Evolutionary conservation across 179 eudicot genomes (phyloP), one percentile per base, ranked within the genome.

Genomic region (Gypsophila paniculata): DNA sequence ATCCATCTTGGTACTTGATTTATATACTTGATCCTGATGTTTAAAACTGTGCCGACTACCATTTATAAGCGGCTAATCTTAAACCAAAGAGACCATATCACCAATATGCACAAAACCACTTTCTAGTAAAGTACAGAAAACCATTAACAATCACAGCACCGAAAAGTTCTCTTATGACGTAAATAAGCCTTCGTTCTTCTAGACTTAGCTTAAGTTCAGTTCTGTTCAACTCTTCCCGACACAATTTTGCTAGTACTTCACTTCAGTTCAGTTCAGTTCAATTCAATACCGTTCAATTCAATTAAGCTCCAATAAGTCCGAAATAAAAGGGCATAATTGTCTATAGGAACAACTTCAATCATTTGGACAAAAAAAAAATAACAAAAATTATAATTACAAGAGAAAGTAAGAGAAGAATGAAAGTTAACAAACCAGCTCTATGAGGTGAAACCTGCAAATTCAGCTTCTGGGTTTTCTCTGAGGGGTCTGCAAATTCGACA

Each of bases 361-460:
- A 52, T 15, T 17, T 15, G 19, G 21, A 22, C 19, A 4, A 52
- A 55, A 57, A 4, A 52, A 55, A 57, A 21, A 1, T 19, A 57
- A 57, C 19, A 57, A 19, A 5, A 19, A 57, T 22, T 1, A 57
- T 22, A 21, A 57, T 2, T 53, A 25, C 17, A n/a, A 8, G 4
- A 8, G 0, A 23, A 26, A 59, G 25, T 17, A 57, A 23, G 1
- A 1, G 11, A 7, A 12, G 36, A 19, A 44, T 66, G 6, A 52
- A 49, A 60, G 17, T 22, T 44, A 25, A 54, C 23, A 70, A 81
- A 93, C 97, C 98, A 70, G 98, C 97, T 89, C 98, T 86, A 69
- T 93, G 97, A 15, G 98, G 93, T 61, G 97, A 93, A 82, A 93
- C 84, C 63, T 85, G 86, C 82, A 87, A 76, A 87, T 91, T 91